These are phyloP conservation scores for Rhizophagus prolifer DNA, from an alignment of 192 early-diverging fungal species.

Conservation along the genomic window DNA sequence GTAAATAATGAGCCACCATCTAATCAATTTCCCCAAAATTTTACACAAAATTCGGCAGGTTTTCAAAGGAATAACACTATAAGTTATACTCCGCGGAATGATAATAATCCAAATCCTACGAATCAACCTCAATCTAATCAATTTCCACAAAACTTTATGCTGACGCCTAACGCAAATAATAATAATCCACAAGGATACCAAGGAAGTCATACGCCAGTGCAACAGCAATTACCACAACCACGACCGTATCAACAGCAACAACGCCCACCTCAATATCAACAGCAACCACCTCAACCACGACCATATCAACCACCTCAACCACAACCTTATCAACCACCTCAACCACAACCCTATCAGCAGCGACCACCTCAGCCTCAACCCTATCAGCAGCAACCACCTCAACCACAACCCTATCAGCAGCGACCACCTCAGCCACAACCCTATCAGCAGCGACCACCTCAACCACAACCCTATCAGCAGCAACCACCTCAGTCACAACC, in stretches of 20 bases:
- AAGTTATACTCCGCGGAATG: neutral
- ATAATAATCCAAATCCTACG: neutral
- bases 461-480: neutral
- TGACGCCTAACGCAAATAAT: neutral
- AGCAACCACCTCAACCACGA: neutral
- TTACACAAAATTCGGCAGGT: neutral
- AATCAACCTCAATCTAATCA: neutral
- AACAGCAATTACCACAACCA: neutral
- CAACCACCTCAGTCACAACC: neutral
- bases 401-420: neutral
- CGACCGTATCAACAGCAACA: neutral
- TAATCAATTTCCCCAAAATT: neutral
- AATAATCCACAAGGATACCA: neutral
- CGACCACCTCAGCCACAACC: neutral
- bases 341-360: neutral
- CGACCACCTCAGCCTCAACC: no score
- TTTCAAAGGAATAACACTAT: neutral
- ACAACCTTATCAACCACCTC: neutral
- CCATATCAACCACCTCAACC: neutral
- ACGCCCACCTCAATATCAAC: neutral
- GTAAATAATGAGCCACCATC: neutral
- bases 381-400: neutral
- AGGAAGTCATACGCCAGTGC: neutral
- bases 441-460: neutral
- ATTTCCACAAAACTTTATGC: neutral